A percentile compares a stretch with the other conserved stretches of the same genome.
Evolutionary conservation across 768 basidiomycete species (phyloP).

Genomic region (Tylopilus subfusipes): DNA sequence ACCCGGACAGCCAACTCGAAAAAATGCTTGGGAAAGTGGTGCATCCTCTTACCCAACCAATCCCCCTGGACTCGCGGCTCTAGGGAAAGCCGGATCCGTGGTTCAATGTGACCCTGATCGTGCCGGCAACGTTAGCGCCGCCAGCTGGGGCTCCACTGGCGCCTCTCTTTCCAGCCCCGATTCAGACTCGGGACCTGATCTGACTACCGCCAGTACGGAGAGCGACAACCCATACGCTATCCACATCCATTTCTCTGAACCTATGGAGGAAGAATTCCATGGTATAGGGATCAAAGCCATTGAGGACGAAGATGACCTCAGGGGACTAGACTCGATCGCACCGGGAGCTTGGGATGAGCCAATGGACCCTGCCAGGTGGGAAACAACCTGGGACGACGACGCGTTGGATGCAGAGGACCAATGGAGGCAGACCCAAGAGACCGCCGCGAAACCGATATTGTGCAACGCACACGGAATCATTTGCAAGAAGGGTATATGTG

Average conservation of each 20-base stretch:
- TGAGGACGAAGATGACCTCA: constrained; percentile 11
- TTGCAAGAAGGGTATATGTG: constrained; percentile 38
- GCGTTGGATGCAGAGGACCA: constrained; percentile 21
- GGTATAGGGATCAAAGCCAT: constrained; percentile 17
- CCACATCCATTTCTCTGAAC: constrained; percentile 24
- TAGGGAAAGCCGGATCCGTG: neutral
- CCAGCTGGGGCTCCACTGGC: constrained; percentile 24
- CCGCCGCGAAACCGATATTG: constrained; percentile 6
- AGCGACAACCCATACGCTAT: constrained; percentile 23
- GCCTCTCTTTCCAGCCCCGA: constrained; percentile 27
- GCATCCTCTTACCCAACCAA: constrained; percentile 7
- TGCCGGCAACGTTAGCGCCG: constrained; percentile 6
- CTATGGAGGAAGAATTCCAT: constrained; percentile 31
- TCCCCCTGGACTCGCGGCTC: constrained; percentile 13
- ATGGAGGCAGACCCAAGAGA: constrained; percentile 16
- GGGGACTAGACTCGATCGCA: constrained; percentile 25
- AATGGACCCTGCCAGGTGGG: neutral
- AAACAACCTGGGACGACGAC: constrained; percentile 16
- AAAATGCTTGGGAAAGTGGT: constrained; percentile 11
- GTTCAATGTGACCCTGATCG: constrained; percentile 5
- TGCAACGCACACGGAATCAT: constrained; percentile 34
- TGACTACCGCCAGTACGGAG: constrained; percentile 19
- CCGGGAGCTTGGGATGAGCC: constrained; percentile 21
- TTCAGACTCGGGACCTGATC: constrained; percentile 25
- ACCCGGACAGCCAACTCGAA: constrained; percentile 8